Base-by-base conservation (phyloP, 352 stramenopile species). In the Phytophthora fragariae region DNA sequence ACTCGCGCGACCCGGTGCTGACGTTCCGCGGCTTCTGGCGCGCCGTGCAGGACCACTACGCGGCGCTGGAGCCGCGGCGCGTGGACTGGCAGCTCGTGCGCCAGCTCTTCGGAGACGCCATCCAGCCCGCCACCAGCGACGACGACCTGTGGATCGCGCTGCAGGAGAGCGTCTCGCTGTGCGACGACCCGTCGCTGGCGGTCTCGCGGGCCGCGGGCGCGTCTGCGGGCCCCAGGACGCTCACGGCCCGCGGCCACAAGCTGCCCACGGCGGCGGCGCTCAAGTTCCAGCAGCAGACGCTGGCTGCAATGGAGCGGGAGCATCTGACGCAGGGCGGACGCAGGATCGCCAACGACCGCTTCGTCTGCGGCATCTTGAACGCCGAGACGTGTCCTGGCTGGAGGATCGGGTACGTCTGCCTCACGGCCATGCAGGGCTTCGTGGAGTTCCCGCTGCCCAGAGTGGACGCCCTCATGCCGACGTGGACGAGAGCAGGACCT, bases 81-180 rank as follows among this genome's bases (percentile, higher is more conserved):
- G 79, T 85, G 29, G 82, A 94, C 61, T 96, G 89, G 89, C 62
- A 73, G 27, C 81, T 92, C 15, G 85, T 94, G 35, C 86, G 88
- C 56, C 82, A 86, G 33, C 76, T 96, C 24, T 96, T 91, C 65
- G 89, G 87, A 60, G 83, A 91, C 57, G 70, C 84, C 37, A 85
- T 96, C 19, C 66, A 84, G 53, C 63, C 73, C 0, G 62, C 73
- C 6, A 96, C 87, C 1, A 93, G 81, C 59, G 87, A 96, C 46
- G 86, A 96, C 39, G 89, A 96, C 54, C 73, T 96, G 12, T 94
- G 86, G 86, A 86, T 94, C 55, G 86, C 89, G 33, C 73, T 94
- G 9, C 84, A 93, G 27, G 87, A 93, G 39, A 93, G 83, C 70
- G 75, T 93, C 31, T 85, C 81, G 27, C 63, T 96, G 4, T 92